phyloP scores from a whole-genome alignment of 768 basidiomycete genomes.

The Pleurotus ostreatus region DNA sequence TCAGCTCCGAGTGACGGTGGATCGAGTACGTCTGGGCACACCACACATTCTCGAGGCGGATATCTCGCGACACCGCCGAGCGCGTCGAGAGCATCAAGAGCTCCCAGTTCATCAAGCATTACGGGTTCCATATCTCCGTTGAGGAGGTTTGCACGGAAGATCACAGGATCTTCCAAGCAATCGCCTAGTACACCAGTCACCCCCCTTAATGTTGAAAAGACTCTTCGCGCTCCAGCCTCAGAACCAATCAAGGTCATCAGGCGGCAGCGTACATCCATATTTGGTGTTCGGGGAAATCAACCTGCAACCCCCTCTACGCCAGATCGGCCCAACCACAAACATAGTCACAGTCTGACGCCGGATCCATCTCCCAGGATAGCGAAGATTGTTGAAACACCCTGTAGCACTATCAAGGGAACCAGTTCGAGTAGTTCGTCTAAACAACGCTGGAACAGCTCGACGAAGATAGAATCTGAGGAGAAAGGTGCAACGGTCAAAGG shows the following conservation, averaged over 20 bases:
- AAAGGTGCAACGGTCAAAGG: conserved; percentile 41
- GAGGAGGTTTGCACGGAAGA: conserved; percentile 69
- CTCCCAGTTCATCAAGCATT: conserved; percentile 46
- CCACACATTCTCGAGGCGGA: conserved; percentile 43
- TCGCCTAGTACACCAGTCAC: conserved; percentile 38
- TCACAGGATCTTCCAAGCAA: conserved; percentile 43
- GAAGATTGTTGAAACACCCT: conserved; percentile 29
- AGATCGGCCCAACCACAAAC: conserved; percentile 59
- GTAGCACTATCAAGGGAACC: conserved; percentile 33
- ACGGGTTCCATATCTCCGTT: conserved; percentile 78
- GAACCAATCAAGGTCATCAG: conserved; percentile 49
- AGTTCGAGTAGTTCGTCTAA: conserved; percentile 21
- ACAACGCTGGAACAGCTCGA: conserved; percentile 79
- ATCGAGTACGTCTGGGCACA: conserved; percentile 60
- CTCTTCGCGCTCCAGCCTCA: conserved; percentile 41
- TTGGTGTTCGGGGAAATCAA: conserved; percentile 42
- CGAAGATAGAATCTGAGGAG: conserved; percentile 61
- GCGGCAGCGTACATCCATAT: conserved; percentile 63
- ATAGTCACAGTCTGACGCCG: conserved; percentile 69
- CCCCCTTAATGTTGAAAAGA: conserved; percentile 45
- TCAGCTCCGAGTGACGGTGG: conserved; percentile 58
- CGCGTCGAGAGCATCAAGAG: conserved; percentile 33
- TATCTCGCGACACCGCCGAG: conserved; percentile 65
- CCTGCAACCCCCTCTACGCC: conserved; percentile 47
- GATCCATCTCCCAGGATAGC: conserved; percentile 54